Percentiles rank a stretch among this genome's conserved stretches.
These are phyloP conservation scores for Rhynchosporium agropyri DNA, from an alignment of 2,329 filamentous ascomycete species.

Conservation along the genomic window DNA sequence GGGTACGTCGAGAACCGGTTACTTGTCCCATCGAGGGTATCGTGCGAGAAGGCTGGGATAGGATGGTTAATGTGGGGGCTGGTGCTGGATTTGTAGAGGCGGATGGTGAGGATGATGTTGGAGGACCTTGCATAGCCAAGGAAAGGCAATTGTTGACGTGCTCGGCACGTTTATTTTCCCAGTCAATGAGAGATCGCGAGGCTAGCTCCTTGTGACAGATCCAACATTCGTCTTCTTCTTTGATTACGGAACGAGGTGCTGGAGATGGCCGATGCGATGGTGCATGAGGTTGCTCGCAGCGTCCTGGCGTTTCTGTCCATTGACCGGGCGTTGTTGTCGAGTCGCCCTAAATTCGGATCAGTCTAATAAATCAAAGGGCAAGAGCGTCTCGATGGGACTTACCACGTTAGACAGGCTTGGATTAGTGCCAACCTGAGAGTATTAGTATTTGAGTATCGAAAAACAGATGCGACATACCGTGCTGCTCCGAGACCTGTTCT, in stretches of 20 bases:
- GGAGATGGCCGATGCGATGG: constrained; percentile 17
- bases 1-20: neutral
- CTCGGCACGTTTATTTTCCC: constrained; percentile 56
- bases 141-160: constrained; percentile 62
- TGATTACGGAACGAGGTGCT: constrained; percentile 47
- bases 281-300: constrained; percentile 5
- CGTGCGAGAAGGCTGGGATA: neutral
- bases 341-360: neutral
- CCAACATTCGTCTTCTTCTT: constrained; percentile 79
- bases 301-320: neutral
- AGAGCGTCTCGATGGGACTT: neutral
- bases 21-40: neutral
- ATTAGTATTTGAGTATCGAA: neutral
- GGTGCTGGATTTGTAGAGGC: constrained; percentile 16
- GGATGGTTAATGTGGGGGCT: constrained; percentile 2
- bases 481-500: constrained; percentile 36
- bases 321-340: neutral
- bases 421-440: constrained; percentile 17
- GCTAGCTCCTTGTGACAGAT: constrained; percentile 75
- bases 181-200: constrained; percentile 55
- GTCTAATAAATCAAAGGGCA: neutral
- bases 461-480: constrained; percentile 30
- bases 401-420: constrained; percentile 12
- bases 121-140: constrained; percentile 16
- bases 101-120: constrained; percentile 22